Evolutionary conservation across 2,329 filamentous ascomycete genomes (phyloP), one percentile per base, ranked within the genome.

Genomic region (Thielaviopsis ethacetica): DNA sequence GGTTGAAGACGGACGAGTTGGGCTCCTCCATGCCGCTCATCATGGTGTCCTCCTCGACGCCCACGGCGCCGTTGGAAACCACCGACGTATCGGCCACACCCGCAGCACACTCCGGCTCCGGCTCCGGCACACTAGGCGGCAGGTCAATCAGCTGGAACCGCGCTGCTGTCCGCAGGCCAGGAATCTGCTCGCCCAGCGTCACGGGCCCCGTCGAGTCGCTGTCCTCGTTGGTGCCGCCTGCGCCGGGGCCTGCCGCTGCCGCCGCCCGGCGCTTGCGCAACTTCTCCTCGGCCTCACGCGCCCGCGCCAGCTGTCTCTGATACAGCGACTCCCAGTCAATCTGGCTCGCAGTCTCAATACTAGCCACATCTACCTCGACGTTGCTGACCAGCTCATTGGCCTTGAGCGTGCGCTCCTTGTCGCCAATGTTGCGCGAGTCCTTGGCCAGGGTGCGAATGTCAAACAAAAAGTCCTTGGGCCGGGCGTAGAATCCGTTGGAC

Each of bases 401-500:
- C 69, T 91, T 93, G 57, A 96, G 73, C 1, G 85, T 82, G 49
- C 89, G 79, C 62, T 95, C 86, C 65, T 84, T 83, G 66, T 97
- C 91, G n/a, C 86, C 88, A 60, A 84, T 80, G 12, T 83, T 84
- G 67, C 84, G 87, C 12, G 91, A 84, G 71, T 98, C 93, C 68
- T 88, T 91, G 22, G 85, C 85, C 5, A 98, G 74, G 41, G 84
- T 81, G 68, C 85, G 88, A 66, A 97, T 88, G 68, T 98, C 93
- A 49, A 84, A 83, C 56, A 95, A 72, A 67, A 96, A 98, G 68
- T 96, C 91, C 65, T 85, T 85, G 0, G 91, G 88, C 12, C 91
- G 83, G 65, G 90, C 88, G 71, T 98, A 98, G 71, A 89, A 98
- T 5, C 93, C 93, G 68, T 98, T 97, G 4, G 90, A 94, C 38